phyloP scores from a whole-genome alignment of 1,139 yeast species.

The Candida pseudoviswanathii region DNA sequence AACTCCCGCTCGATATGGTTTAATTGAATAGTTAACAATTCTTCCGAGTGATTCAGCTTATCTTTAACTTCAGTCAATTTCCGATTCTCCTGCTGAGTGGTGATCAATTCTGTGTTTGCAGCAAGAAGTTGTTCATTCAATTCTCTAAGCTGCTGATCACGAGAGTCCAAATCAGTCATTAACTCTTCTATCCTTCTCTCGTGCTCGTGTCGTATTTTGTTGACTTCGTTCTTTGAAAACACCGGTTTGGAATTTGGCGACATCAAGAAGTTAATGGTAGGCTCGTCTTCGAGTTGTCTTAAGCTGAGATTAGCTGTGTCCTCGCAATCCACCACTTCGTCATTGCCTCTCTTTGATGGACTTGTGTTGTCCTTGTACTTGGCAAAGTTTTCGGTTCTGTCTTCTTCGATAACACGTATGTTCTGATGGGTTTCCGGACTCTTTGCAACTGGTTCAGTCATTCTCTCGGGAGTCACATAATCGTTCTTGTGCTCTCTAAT shows the following conservation, averaged over 20 bases:
- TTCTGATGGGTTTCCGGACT: constrained; percentile 44
- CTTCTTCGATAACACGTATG: constrained; percentile 22
- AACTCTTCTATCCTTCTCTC: constrained; percentile 13
- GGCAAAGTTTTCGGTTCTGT: constrained; percentile 7
- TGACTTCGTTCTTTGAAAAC: constrained; percentile 35
- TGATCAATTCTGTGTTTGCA: constrained; percentile 22
- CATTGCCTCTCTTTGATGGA: constrained; percentile 13
- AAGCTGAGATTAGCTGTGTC: constrained; percentile 6
- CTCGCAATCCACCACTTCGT: constrained; percentile 15
- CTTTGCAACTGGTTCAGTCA: constrained; percentile 45
- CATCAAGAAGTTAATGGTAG: constrained; percentile 34
- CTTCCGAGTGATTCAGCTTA: constrained; percentile 26
- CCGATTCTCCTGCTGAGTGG: constrained; percentile 23
- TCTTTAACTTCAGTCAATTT: constrained; percentile 23
- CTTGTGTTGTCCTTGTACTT: constrained; percentile 13
- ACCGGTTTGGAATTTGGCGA: constrained; percentile 43
- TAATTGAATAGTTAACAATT: constrained; percentile 30
- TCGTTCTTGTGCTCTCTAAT: constrained; percentile 16
- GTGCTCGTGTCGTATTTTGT: constrained; percentile 30
- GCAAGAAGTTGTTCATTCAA: constrained; percentile 23
- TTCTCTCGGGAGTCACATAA: constrained; percentile 42
- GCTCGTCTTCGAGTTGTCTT: constrained; percentile 22
- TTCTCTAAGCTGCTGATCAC: constrained; percentile 20
- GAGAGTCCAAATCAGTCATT: constrained; percentile 16
- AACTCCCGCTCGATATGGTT: constrained; percentile 33